These are phyloP conservation scores for Citropsis articulata DNA, from an alignment of 345 rosid species.

Conservation along the genomic window DNA sequence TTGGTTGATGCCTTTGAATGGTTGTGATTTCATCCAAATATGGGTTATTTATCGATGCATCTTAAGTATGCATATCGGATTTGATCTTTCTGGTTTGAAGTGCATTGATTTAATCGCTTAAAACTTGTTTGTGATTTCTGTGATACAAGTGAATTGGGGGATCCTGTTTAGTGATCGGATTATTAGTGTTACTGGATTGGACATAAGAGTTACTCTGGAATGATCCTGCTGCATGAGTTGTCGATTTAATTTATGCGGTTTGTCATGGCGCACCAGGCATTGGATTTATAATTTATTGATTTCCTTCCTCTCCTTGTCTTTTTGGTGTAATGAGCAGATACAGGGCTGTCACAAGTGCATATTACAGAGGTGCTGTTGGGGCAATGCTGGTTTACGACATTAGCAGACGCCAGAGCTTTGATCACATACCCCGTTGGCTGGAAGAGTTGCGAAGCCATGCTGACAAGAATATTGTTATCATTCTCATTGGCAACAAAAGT, in stretches of 20 bases:
- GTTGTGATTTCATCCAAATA: neutral
- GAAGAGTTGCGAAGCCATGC: conserved; percentile 79
- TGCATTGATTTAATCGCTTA: neutral
- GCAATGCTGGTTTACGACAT: conserved; percentile 83
- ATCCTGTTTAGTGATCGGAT: neutral
- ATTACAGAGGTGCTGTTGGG: conserved; percentile 89
- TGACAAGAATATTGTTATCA: conserved; percentile 78
- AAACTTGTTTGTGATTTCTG: neutral
- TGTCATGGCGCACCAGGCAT: neutral
- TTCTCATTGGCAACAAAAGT: conserved; percentile 67
- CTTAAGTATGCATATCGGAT: neutral
- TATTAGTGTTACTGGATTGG: neutral
- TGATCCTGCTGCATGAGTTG: neutral
- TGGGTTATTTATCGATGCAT: neutral
- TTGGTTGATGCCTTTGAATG: neutral
- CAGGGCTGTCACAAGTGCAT: conserved; percentile 85
- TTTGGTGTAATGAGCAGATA: conserved; percentile 41
- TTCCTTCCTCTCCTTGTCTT: neutral
- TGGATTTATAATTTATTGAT: neutral
- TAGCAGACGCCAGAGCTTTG: conserved; percentile 68
- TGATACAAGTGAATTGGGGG: neutral
- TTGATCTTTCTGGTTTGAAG: neutral
- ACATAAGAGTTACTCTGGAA: neutral
- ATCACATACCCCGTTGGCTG: conserved; percentile 83
- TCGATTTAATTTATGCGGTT: neutral